Conservation (phyloP, 257 asterid genomes). For the Fraxinus americana region DNA sequence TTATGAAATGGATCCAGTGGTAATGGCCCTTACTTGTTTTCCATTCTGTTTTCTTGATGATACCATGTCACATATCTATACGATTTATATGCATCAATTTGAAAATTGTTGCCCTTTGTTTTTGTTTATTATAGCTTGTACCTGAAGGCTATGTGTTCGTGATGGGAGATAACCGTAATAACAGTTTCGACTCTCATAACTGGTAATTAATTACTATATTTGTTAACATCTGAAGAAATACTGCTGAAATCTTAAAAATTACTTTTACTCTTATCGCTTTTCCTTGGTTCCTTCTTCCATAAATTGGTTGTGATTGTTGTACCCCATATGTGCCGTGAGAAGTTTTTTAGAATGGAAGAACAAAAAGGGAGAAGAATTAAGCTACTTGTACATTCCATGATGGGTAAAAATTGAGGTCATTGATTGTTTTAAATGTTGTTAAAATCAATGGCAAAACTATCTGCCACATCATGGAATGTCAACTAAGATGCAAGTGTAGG, state of each 20-base stretch:
- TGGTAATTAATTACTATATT: slow-evolving; percentile 48
- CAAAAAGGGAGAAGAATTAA: not conserved
- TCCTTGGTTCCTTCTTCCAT: not conserved
- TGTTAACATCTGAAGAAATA: not conserved
- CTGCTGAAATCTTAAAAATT: not conserved
- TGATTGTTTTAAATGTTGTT: no score
- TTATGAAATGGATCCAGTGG: slow-evolving; percentile 86
- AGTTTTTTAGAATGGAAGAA: not conserved
- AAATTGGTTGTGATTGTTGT: not conserved
- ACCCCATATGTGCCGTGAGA: not conserved
- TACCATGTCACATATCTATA: slow-evolving; percentile 3
- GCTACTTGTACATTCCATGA: no score
- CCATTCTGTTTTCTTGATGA: not conserved
- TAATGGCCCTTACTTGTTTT: slow-evolving; percentile 31
- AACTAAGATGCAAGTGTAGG: no score
- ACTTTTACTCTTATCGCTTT: not conserved
- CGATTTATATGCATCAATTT: not conserved
- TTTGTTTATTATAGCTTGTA: slow-evolving; percentile 55
- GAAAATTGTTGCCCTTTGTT: slow-evolving; percentile 8
- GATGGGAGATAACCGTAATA: slow-evolving; percentile 93
- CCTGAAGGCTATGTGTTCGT: slow-evolving; percentile 94
- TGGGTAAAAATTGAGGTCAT: no score
- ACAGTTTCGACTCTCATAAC: slow-evolving; percentile 88
- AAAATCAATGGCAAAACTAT: no score
- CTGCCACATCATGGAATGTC: no score